Evolutionary conservation across 2,329 filamentous ascomycete species (phyloP).

Genomic region (Tolypocladium amazonense): DNA sequence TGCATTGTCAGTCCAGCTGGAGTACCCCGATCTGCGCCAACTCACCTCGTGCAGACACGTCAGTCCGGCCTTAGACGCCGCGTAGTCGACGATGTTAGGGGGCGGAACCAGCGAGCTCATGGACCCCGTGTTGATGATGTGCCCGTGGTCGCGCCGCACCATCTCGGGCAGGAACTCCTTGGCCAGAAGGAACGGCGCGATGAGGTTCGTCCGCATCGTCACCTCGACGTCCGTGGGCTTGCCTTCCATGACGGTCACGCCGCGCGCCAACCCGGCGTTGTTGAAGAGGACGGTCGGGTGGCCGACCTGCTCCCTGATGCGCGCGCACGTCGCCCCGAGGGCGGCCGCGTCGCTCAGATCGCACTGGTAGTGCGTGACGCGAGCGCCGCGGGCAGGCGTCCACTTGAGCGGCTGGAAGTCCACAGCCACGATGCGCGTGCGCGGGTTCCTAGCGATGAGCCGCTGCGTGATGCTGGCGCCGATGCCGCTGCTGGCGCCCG

Average conservation of each 20-base stretch:
- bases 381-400: not conserved
- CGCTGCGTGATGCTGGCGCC: not conserved
- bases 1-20: not conserved
- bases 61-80: slow-evolving; percentile 36
- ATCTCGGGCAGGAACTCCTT: slow-evolving; percentile 51
- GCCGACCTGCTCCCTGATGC: not conserved
- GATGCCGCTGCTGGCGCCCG: not conserved
- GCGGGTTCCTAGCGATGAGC: not conserved
- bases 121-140: slow-evolving; percentile 51
- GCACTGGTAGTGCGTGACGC: not conserved
- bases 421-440: not conserved
- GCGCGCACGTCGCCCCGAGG: not conserved
- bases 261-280: not conserved
- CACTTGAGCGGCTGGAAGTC: not conserved
- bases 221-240: not conserved
- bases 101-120: slow-evolving; percentile 43
- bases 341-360: not conserved
- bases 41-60: not conserved
- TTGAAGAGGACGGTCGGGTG: not conserved
- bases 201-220: slow-evolving; percentile 33
- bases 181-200: slow-evolving; percentile 47
- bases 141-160: slow-evolving; percentile 47
- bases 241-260: slow-evolving; percentile 15
- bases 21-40: not conserved
- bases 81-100: slow-evolving; percentile 49